Evolutionary conservation across 176 grass and related monocot species (phyloP).

Genomic region (Aegilops speltoides): DNA sequence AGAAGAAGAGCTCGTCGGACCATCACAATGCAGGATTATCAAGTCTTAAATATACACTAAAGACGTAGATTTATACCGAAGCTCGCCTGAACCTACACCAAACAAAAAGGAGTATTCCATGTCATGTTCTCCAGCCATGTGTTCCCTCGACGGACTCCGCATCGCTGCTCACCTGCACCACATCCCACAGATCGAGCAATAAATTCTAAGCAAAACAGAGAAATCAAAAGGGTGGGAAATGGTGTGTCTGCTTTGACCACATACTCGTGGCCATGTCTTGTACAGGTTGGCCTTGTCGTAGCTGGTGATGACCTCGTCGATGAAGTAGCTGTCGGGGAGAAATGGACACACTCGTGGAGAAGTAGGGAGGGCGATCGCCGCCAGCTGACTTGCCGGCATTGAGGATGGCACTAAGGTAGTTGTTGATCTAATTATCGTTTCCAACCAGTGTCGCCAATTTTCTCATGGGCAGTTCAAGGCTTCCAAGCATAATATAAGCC

Average conservation of each 20-base stretch:
- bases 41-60: too few relatives aligned
- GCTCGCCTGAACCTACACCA: too few relatives aligned
- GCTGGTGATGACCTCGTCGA: slow-evolving; percentile 79
- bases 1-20: too few relatives aligned
- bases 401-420: slow-evolving; percentile 69
- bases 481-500: too few relatives aligned
- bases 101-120: slow-evolving; percentile 36
- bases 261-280: slow-evolving; percentile 78
- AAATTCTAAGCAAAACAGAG: not conserved
- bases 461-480: too few relatives aligned
- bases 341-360: too few relatives aligned
- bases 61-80: too few relatives aligned
- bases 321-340: slow-evolving; percentile 37
- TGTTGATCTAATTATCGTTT: slow-evolving; percentile 75
- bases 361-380: slow-evolving; percentile 38
- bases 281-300: slow-evolving; percentile 75
- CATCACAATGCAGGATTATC: too few relatives aligned
- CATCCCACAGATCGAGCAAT: not conserved
- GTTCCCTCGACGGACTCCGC: too few relatives aligned
- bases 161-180: too few relatives aligned
- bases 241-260: not conserved
- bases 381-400: slow-evolving; percentile 50
- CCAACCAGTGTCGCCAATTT: slow-evolving; percentile 46
- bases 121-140: not conserved
- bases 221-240: not conserved